These are phyloP conservation scores for Phytophthora constricta DNA, from an alignment of 352 stramenopile species.

Conservation along the genomic window DNA sequence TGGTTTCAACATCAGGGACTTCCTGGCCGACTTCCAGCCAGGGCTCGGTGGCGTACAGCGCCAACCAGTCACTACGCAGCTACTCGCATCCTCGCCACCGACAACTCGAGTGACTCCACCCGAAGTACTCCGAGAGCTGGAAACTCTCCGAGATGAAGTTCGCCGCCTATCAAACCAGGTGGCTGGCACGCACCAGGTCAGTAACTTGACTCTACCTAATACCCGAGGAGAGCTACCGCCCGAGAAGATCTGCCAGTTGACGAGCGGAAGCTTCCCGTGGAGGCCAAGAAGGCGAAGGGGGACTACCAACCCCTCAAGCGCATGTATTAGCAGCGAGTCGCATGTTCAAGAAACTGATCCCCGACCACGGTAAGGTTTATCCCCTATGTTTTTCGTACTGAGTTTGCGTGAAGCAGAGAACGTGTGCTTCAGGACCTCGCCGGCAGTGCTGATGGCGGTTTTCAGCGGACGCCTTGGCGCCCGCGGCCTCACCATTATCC, in stretches of 20 bases:
- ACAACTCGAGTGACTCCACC: too few relatives aligned
- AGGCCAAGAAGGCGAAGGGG: slow-evolving; percentile 1
- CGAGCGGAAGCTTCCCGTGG: background rate
- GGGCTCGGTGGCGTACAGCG: too few relatives aligned
- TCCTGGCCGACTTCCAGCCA: too few relatives aligned
- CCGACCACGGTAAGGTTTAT: background rate
- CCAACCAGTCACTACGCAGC: too few relatives aligned
- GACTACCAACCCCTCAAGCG: background rate
- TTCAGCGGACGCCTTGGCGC: slow-evolving; percentile 8
- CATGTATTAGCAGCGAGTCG: slow-evolving; percentile 1
- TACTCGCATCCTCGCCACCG: too few relatives aligned
- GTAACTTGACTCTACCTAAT: background rate
- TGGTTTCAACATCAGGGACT: too few relatives aligned
- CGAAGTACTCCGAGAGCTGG: too few relatives aligned
- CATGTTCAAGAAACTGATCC: background rate
- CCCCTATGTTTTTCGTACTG: slow-evolving; percentile 4
- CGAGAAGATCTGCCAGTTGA: background rate
- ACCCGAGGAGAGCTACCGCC: background rate
- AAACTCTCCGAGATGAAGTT: background rate
- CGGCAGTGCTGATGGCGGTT: background rate
- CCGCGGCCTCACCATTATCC: background rate
- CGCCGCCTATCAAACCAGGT: background rate
- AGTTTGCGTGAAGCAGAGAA: background rate
- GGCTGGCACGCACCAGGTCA: too few relatives aligned
- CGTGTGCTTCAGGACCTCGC: background rate